Base-by-base conservation (phyloP, 331 rosid genomes). In the Malus hybrid region DNA sequence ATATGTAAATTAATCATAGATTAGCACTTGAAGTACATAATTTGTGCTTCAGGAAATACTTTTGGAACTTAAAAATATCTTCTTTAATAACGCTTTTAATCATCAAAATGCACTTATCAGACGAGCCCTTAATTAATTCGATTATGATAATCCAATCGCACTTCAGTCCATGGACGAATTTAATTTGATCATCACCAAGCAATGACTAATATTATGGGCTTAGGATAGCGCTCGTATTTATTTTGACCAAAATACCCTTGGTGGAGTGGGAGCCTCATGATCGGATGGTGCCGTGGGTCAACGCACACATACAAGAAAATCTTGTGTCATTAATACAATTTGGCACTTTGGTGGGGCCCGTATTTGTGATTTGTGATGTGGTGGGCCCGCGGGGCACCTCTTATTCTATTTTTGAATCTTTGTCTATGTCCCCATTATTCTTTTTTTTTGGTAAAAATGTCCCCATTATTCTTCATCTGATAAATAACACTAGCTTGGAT, bases 211-310 rank as follows among this genome's bases (percentile, higher is more conserved):
- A 42, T n/a, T 28, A 42, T 42, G 70, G 27, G 46, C 0, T 42
- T 10, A 1, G 48, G 4, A 42, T 10, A 11, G 46, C 44, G 44
- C 46, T 39, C 12, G 46, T 42, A 3, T 42, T 10, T 1, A 10
- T 44, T 11, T 11, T 36, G 77, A 89, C 89, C 78, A 75, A 80
- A 56, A 60, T 80, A 46, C 70, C 88, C 90, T 84, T 77, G 76
- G 87, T 80, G 91, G 90, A 84, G 89, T 76, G 11, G 93, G 91
- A 85, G 85, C 65, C 65, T 75, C 39, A 74, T 74, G 76, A 78
- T 73, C 24, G 24, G 48, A 50, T 33, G 67, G 55, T 36, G 70
- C 8, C 39, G 76, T 66, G 80, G 70, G 73, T 66, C 69, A 73
- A 73, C 74, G 34, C 76, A 77, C 39, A 64, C 50, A 15, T 11